Evolutionary conservation across 352 stramenopile species (phyloP).

Genomic region (Blastocystis sp.): DNA sequence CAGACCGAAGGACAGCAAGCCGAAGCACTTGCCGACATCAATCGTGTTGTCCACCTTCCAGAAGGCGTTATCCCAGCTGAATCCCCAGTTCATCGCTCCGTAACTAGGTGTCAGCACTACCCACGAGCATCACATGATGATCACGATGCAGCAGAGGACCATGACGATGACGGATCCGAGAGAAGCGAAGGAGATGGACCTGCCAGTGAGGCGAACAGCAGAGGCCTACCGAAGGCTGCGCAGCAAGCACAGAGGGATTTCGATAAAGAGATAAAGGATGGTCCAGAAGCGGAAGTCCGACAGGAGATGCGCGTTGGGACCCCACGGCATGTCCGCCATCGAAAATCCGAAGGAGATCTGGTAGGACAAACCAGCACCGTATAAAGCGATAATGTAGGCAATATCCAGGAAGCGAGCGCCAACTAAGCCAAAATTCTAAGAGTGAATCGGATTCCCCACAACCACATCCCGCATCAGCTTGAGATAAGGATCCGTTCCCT

Average conservation of each 20-base stretch:
- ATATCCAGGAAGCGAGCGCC: slow-evolving; percentile 30
- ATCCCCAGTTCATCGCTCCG: slow-evolving; percentile 22
- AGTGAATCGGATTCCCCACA: background rate
- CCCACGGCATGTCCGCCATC: slow-evolving; percentile 45
- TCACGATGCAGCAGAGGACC: slow-evolving; percentile 47
- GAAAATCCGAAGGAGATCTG: slow-evolving; percentile 57
- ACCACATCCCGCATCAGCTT: slow-evolving; percentile 20
- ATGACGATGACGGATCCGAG: slow-evolving; percentile 53
- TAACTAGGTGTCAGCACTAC: background rate
- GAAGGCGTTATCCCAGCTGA: slow-evolving; percentile 17
- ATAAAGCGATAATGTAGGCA: slow-evolving; percentile 32
- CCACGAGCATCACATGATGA: slow-evolving; percentile 1
- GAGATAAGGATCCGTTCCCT: slow-evolving; percentile 40
- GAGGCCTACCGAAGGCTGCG: slow-evolving; percentile 11
- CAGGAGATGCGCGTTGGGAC: background rate
- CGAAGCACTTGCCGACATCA: slow-evolving; percentile 38
- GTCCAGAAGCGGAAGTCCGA: slow-evolving; percentile 47
- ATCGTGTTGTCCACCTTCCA: slow-evolving; percentile 17
- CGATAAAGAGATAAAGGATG: slow-evolving; percentile 27
- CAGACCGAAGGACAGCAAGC: slow-evolving; percentile 29
- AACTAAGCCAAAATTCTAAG: slow-evolving; percentile 23
- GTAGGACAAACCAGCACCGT: slow-evolving; percentile 45
- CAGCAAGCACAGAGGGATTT: slow-evolving; percentile 39
- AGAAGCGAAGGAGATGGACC: slow-evolving; percentile 36
- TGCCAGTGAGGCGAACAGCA: background rate